Base-by-base conservation (phyloP, 768 basidiomycete genomes). In the Lentinus brumalis region DNA sequence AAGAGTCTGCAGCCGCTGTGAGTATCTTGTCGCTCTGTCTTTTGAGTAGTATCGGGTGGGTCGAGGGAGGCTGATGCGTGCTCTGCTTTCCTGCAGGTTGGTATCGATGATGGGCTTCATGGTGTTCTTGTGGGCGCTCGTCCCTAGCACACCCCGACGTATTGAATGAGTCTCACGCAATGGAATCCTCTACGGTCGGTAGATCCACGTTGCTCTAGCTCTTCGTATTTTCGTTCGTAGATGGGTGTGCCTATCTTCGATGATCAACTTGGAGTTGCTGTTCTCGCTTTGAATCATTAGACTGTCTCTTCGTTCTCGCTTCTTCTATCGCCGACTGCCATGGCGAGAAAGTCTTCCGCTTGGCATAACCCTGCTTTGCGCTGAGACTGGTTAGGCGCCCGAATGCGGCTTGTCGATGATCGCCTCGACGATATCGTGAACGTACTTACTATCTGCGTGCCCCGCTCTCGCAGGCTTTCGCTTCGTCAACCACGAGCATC, bases 1-100 rank as follows among this genome's bases (percentile, higher is more conserved):
- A 66, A 69, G 65, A 75, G 74, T 59, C 66, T 83, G 46, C 81
- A 82, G 61, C 84, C 83, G 16, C 63, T 84, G 83, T 83, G 57
- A 66, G 83, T 72, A 18, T 35, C 3, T 46, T 38, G 21, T 26
- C 16, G n/a, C 38, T 12, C 40, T 38, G 47, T 41, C 1, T 1
- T 26, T 26, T 26, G 21, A 26, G 21, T 1, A 26, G 21, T 26
- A 26, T 26, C 21, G 21, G 21, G 21, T 26, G 21, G 21, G 21
- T 26, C 40, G 46, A 46, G 44, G 16, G 46, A 46, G 44, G 16
- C 46, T 39, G 45, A 16, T 45, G 45, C 15, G 32, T 5, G 15
- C n/a, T 12, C 2, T 21, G 14, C 21, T 16, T 14, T 11, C 47
- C 18, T 40, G 26, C 56, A 67, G 67, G 30, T 29, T 67, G 54